phyloP scores from a whole-genome alignment of 345 rosid species.

The Brassica incana region DNA sequence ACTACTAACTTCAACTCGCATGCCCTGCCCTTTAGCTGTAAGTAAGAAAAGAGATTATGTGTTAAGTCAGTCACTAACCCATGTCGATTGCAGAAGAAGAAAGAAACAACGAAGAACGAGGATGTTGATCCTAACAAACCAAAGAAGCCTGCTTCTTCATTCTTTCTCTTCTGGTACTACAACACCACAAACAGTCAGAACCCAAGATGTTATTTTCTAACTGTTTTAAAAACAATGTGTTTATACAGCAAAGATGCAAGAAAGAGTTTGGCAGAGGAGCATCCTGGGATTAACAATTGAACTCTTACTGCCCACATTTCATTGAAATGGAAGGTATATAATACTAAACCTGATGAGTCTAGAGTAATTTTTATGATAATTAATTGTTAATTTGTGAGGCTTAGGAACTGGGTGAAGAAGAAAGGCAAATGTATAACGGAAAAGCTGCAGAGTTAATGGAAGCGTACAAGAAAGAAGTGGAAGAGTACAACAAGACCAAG shows the following conservation, averaged over 20 bases:
- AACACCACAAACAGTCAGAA: neutral
- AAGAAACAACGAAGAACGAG: conserved; percentile 53
- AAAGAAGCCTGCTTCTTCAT: conserved; percentile 91
- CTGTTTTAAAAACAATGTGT: neutral
- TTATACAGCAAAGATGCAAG: conserved; percentile 70
- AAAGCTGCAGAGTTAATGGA: conserved; percentile 80
- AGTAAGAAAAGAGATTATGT: neutral
- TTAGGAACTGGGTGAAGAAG: conserved; percentile 80
- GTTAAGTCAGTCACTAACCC: neutral
- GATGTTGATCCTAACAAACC: conserved; percentile 82
- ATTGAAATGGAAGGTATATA: conserved; percentile 81
- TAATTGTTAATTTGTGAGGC: neutral
- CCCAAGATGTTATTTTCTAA: neutral
- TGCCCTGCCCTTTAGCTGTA: neutral
- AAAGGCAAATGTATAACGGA: conserved; percentile 62
- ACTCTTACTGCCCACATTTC: conserved; percentile 70
- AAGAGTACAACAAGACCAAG: conserved; percentile 55
- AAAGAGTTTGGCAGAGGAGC: conserved; percentile 53
- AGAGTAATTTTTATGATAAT: neutral
- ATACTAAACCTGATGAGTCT: neutral
- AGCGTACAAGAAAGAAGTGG: conserved; percentile 73
- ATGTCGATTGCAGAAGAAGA: conserved; percentile 54
- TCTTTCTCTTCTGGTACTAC: conserved; percentile 60
- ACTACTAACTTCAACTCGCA: neutral
- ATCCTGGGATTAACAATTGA: conserved; percentile 62